These are phyloP conservation scores for Pseudohyphozyma bogoriensis DNA, from an alignment of 768 basidiomycete genomes.

Conservation along the genomic window DNA sequence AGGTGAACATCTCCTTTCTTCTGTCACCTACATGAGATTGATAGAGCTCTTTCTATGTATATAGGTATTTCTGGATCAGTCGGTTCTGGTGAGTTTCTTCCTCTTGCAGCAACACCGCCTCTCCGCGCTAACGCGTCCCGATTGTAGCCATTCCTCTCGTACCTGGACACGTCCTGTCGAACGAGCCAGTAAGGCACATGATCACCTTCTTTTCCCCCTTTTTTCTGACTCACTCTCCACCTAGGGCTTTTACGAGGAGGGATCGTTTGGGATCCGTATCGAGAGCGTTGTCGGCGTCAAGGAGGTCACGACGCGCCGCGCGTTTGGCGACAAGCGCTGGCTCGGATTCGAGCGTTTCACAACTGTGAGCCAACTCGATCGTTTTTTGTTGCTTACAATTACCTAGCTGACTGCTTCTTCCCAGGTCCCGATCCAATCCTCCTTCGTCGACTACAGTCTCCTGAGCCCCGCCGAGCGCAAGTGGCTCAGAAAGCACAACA, in stretches of 20 bases:
- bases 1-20: no score
- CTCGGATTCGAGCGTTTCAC: constrained; percentile 85
- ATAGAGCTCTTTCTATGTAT: no score
- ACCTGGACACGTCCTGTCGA: constrained; percentile 83
- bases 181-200: constrained; percentile 54
- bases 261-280: constrained; percentile 80
- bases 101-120: background rate
- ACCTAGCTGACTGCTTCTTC: background rate
- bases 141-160: constrained; percentile 45
- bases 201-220: constrained; percentile 12
- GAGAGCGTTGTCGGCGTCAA: constrained; percentile 75
- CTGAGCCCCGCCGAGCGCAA: constrained; percentile 72
- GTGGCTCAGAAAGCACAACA: constrained; percentile 85
- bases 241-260: constrained; percentile 48
- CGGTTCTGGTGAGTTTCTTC: background rate
- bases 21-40: no score
- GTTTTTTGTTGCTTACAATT: no score
- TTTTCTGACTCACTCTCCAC: constrained; percentile 1
- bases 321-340: constrained; percentile 67
- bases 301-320: constrained; percentile 50
- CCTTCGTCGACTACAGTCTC: constrained; percentile 74
- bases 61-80: no score
- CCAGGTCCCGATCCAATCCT: constrained; percentile 87
- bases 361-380: constrained; percentile 24
- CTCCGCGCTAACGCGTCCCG: constrained; percentile 35